Conservation (phyloP, 2,329 filamentous ascomycete species). For the Alternaria ventricosa region DNA sequence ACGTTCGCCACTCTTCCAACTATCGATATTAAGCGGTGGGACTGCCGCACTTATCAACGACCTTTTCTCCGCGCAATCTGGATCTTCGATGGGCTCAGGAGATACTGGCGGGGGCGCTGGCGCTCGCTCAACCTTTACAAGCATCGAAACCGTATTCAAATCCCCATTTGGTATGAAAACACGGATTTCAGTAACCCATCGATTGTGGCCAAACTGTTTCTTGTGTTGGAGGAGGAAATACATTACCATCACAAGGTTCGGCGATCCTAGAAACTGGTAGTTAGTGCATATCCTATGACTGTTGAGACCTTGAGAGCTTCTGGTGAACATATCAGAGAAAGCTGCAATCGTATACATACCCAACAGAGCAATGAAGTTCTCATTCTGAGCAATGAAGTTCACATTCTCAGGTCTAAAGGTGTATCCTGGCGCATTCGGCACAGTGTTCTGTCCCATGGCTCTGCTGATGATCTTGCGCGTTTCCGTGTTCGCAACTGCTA, state of each 20-base stretch:
- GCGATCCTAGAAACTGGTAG: not conserved
- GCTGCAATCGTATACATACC: not conserved
- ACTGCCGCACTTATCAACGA: not conserved
- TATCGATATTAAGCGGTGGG: not conserved
- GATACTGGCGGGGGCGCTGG: not conserved
- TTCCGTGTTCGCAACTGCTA: not conserved
- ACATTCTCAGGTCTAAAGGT: not conserved
- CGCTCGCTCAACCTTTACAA: not conserved
- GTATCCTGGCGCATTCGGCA: not conserved
- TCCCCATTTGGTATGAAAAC: not conserved
- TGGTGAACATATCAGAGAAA: not conserved
- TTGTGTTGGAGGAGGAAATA: not conserved
- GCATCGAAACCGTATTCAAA: not conserved
- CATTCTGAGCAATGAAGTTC: not conserved
- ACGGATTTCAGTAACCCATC: not conserved
- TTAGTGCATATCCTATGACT: not conserved
- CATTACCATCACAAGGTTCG: not conserved
- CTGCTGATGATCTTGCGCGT: not conserved
- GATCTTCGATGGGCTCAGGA: not conserved
- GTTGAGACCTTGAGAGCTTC: not conserved
- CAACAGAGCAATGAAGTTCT: not conserved
- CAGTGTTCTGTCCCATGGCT: not conserved
- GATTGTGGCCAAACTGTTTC: not conserved
- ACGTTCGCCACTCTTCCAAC: not conserved
- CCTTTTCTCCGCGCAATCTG: not conserved